Base-by-base conservation (phyloP, 176 grass and related monocot species). In the Microstegium vimineum region DNA sequence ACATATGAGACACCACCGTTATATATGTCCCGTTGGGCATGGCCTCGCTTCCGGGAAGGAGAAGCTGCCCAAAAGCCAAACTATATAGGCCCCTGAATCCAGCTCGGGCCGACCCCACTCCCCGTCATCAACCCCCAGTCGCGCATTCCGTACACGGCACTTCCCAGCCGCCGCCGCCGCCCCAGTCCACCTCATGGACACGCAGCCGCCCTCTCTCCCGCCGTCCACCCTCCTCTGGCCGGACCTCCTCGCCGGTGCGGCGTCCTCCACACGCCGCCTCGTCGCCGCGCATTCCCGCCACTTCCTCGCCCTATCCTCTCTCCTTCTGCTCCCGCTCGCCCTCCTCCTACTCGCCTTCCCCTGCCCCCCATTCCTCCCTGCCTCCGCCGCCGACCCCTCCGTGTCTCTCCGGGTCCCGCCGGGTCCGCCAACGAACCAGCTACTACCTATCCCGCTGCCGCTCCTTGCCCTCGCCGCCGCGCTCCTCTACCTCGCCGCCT, bases 291-390 rank as follows among this genome's bases (percentile, higher is more conserved):
- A 87, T 57, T 87, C 73, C 33, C 80, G 74, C 52, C 79, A 87
- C 79, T 87, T 82, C 73, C 86, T 87, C 32, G 79, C 79, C 40
- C 79, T 87, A 18, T 71, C 86, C 10, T 83, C 73, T 12, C 73
- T 87, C 54, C 80, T 87, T 12, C 73, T 83, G 5, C 65, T 87
- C 52, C 86, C 86, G 41, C 86, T 87, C 64, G 60, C 73, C 1
- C 79, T 87, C 49, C 37, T 87, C 23, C 79, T 83, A 18, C 12
- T 83, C 56, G 62, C 66, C 66, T 42, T 87, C 65, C 86, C 86
- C 13, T 7, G 25, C 9, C 80, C 86, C 9, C 80, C 86, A 17
- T 82, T 82, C 73, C 32, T 79, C 54, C 30, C 66, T 6, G 11
- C 43, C 17, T n/a, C 62, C 31, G 30, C 66, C 11, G 31, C 30